Percentiles rank a stretch among this genome's conserved stretches.
Conservation (phyloP, 345 rosid genomes). For the Aurinia saxatilis region DNA sequence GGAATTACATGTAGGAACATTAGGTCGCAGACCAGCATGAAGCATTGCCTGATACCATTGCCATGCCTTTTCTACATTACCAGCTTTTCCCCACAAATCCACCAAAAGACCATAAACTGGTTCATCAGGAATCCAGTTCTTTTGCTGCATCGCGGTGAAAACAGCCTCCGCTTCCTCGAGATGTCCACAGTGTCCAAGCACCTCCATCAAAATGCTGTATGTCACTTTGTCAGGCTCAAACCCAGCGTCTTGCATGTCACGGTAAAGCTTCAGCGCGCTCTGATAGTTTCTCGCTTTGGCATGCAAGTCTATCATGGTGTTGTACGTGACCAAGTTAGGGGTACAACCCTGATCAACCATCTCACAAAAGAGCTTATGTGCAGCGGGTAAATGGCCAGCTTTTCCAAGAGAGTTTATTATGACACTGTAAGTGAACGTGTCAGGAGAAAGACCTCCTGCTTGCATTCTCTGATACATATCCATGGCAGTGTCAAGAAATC, state of each 20-base stretch:
- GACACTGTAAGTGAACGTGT: conserved; percentile 86
- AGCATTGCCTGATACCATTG: conserved; percentile 86
- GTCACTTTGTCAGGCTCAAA: conserved; percentile 89
- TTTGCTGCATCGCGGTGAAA: conserved; percentile 67
- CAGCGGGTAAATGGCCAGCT: conserved; percentile 79
- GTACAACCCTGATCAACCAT: conserved; percentile 85
- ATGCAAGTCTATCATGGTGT: conserved; percentile 83
- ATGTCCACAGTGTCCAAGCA: conserved; percentile 84
- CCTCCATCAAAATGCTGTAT: conserved; percentile 93
- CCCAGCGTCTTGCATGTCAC: conserved; percentile 75
- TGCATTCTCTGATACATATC: conserved; percentile 79
- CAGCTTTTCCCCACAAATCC: conserved; percentile 93
- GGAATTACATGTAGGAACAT: conserved; percentile 92
- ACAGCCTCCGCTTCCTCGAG: conserved; percentile 85
- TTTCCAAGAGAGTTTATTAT: conserved; percentile 97
- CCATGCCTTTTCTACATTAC: conserved; percentile 77
- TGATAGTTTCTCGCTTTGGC: conserved; percentile 87
- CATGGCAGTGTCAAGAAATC: conserved; percentile 87
- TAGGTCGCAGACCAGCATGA: conserved; percentile 69
- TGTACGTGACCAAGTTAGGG: conserved; percentile 79
- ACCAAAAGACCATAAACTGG: conserved; percentile 88
- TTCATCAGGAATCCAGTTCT: conserved; percentile 87
- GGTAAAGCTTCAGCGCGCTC: conserved; percentile 68
- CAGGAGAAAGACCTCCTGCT: conserved; percentile 76
- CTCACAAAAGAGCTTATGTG: conserved; percentile 67